Evolutionary conservation across 495 filamentous ascomycete species (phyloP), one percentile per base, ranked within the genome.

Genomic region (Articulospora tetracladia): DNA sequence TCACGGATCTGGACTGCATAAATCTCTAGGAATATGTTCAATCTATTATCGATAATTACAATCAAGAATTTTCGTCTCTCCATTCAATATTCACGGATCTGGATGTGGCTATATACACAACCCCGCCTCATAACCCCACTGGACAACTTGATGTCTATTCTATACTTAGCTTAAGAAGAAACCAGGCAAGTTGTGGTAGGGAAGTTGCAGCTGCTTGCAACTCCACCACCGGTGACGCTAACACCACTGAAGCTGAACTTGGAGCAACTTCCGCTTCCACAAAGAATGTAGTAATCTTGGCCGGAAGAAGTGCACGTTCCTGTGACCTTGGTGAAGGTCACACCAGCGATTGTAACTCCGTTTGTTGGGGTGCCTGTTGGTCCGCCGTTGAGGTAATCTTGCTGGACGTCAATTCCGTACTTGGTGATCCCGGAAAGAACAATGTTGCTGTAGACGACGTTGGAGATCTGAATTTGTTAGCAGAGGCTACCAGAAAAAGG

Each of bases 301-400:
- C 64, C 68, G 34, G 63, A 65, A 10, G 53, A 23, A 17, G 23
- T 34, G 47, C 66, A 71, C 0, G 76, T 77, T 2, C 79, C 79
- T 0, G 69, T 76, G 19, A 81, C 69, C 60, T 76, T 68, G 4
- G 55, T 64, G 59, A 80, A 72, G 20, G 64, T 67, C 24, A 80
- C 58, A 61, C 71, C 70, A 41, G 61, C 59, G 60, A 79, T 77
- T 10, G 55, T 68, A 2, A 79, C 76, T 22, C 76, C 77, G 52
- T 76, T 79, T 12, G 70, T 73, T 0, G 77, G 76, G 1, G 58
- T 64, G 19, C 76, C 77, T 6, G 76, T 77, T n/a, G 76, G 67
- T 8, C 78, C 76, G 4, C 76, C 77, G 55, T 79, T 80, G n/a
- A 74, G 60, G 54, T 79, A 80, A 61, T 79, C 76, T 68, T 80